Percentiles rank a stretch among this genome's conserved stretches.
These are phyloP conservation scores for Cladosporium cucumerinum DNA, from an alignment of 2,329 filamentous ascomycete genomes.

Conservation along the genomic window DNA sequence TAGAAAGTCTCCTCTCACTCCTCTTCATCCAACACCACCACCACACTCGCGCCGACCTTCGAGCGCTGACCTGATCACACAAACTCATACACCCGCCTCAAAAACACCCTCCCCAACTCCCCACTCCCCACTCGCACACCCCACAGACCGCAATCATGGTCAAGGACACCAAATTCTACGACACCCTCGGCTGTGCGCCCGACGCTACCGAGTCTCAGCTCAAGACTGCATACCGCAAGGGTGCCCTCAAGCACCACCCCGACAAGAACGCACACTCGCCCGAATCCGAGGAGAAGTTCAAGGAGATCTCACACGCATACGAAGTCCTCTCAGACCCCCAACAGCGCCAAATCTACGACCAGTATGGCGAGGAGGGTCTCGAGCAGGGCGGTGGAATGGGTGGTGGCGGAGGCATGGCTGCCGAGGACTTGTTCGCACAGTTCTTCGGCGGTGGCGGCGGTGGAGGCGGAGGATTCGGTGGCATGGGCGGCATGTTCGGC, in stretches of 20 bases:
- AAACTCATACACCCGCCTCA: neutral
- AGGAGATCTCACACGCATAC: slow-evolving; percentile 93
- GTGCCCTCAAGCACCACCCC: slow-evolving; percentile 79
- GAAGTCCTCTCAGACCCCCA: slow-evolving; percentile 89
- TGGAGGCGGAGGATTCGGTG: slow-evolving; percentile 63
- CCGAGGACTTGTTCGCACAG: slow-evolving; percentile 93
- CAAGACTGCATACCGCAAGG: slow-evolving; percentile 85
- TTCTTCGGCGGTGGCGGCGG: slow-evolving; percentile 83
- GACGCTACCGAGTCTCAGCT: slow-evolving; percentile 80
- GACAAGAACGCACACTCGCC: slow-evolving; percentile 97
- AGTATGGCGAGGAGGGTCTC: slow-evolving; percentile 95
- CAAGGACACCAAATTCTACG: slow-evolving; percentile 76
- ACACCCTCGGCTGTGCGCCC: slow-evolving; percentile 72
- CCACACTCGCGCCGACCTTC: neutral
- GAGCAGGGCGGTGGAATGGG: slow-evolving; percentile 72
- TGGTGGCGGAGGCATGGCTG: slow-evolving; percentile 79
- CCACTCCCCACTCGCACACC: neutral
- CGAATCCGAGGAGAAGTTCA: slow-evolving; percentile 94
- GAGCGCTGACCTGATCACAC: neutral
- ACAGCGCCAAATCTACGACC: slow-evolving; percentile 90
- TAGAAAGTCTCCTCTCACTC: slow-evolving; percentile 10
- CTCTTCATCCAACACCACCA: neutral
- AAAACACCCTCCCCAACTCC: too few relatives aligned
- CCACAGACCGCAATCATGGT: slow-evolving; percentile 58
- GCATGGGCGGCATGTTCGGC: slow-evolving; percentile 67